Evolutionary conservation across 495 filamentous ascomycete genomes (phyloP).

Genomic region (Neurospora sp.): DNA sequence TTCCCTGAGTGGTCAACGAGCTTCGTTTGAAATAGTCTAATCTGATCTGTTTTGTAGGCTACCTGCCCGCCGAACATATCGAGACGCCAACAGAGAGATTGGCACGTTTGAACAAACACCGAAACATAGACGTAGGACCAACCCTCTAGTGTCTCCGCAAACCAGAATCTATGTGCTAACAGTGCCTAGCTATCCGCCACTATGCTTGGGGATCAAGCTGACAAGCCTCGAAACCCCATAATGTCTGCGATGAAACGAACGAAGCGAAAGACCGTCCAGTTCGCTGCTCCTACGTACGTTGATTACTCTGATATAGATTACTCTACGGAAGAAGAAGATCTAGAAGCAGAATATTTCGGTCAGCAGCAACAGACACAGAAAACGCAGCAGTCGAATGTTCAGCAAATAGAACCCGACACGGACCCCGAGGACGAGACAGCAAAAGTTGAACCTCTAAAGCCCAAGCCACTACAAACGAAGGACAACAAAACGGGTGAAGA

Average conservation of each 20-base stretch:
- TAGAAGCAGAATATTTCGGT: constrained; percentile 20
- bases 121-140: constrained; percentile 82
- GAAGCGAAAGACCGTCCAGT: constrained; percentile 83
- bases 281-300: constrained; percentile 76
- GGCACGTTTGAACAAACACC: constrained; percentile 90
- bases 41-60: constrained; percentile 46
- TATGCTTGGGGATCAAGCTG: constrained; percentile 85
- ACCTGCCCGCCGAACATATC: constrained; percentile 95
- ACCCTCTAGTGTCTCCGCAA: constrained; percentile 2
- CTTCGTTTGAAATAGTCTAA: constrained; percentile 10
- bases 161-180: constrained; percentile 9
- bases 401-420: constrained; percentile 16
- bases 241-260: constrained; percentile 83
- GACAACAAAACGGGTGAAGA: constrained; percentile 30
- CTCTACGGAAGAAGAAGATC: constrained; percentile 76
- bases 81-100: constrained; percentile 95
- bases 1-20: neutral
- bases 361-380: constrained; percentile 30
- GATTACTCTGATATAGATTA: constrained; percentile 88
- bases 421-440: constrained; percentile 36
- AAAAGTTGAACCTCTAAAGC: constrained; percentile 39
- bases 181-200: constrained; percentile 65
- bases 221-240: constrained; percentile 81
- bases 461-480: constrained; percentile 30
- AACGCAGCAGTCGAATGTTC: constrained; percentile 18